These are phyloP conservation scores for Salvia miltiorrhiza DNA, from an alignment of 257 asterid species.

Conservation along the genomic window DNA sequence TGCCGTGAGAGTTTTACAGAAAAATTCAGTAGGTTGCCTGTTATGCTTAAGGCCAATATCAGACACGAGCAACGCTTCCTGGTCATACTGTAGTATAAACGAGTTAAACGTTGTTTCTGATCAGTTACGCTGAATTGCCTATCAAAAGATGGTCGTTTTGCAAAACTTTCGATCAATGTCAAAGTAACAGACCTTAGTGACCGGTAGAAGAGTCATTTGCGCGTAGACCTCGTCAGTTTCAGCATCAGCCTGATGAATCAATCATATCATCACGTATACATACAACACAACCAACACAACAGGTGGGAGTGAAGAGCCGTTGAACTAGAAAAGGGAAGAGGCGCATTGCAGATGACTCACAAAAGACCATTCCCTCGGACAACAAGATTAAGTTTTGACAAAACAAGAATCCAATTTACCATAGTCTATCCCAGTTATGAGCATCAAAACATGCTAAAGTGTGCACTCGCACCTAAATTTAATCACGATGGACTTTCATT, in stretches of 20 bases:
- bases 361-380: background rate
- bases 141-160: background rate
- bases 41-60: conserved; percentile 80
- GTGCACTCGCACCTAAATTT: conserved; percentile 2
- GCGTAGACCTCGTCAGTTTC: conserved; percentile 99
- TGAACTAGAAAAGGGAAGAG: background rate
- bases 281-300: background rate
- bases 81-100: conserved; percentile 58
- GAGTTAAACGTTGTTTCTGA: conserved; percentile 14
- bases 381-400: background rate
- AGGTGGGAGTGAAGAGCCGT: background rate
- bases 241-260: conserved; percentile 70
- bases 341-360: background rate
- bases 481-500: background rate
- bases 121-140: background rate
- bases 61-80: conserved; percentile 81
- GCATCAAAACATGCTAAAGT: too few relatives aligned
- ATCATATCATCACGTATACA: background rate
- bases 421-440: background rate
- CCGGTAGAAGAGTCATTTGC: conserved; percentile 98
- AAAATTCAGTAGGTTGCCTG: conserved; percentile 85
- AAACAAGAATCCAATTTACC: background rate
- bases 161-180: background rate
- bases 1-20: conserved; percentile 95
- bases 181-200: conserved; percentile 42